Base-by-base conservation (phyloP, 495 filamentous ascomycete genomes). In the Amphirosellinia nigrospora region DNA sequence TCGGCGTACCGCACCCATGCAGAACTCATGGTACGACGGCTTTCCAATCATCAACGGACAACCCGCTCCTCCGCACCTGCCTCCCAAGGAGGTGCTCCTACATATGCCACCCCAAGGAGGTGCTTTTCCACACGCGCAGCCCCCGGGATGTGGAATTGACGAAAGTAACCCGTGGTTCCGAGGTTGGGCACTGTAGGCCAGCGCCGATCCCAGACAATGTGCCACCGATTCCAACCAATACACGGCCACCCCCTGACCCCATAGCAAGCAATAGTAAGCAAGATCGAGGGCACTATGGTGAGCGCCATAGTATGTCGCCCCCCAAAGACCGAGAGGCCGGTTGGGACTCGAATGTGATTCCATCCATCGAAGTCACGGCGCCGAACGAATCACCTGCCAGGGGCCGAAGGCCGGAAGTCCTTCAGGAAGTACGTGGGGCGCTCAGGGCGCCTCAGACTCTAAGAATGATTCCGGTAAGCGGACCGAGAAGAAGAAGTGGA, bases 11-110 rank as follows among this genome's bases (percentile, higher is more conserved):
- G n/a, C 71, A 78, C 55, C 75, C 77, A 38, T 30, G 21, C 67
- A 78, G 9, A 75, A 74, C 43, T 70, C 71, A 8, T 76, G 72
- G 73, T 71, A 77, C 39, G 45, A 71, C 64, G 73, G 78, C 65
- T 74, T 70, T 66, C 36, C 64, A 41, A 23, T 69, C 11, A 63
- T 66, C 34, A 61, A 67, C 11, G 70, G 71, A 46, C 75, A 72
- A 28, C 73, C 68, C 41, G 41, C 64, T 32, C 64, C 50, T 15
- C 53, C n/a, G n/a, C n/a, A n/a, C n/a, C n/a, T n/a, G n/a, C n/a
- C n/a, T n/a, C n/a, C n/a, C n/a, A n/a, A n/a, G n/a, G n/a, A n/a
- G n/a, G n/a, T n/a, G n/a, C n/a, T n/a, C n/a, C n/a, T n/a, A n/a
- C n/a, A n/a, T n/a, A n/a, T n/a, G n/a, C n/a, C n/a, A n/a, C n/a